Percentiles rank a stretch among this genome's conserved stretches.
These are phyloP conservation scores for Boletus bicolor DNA, from an alignment of 768 basidiomycete genomes.

Conservation along the genomic window DNA sequence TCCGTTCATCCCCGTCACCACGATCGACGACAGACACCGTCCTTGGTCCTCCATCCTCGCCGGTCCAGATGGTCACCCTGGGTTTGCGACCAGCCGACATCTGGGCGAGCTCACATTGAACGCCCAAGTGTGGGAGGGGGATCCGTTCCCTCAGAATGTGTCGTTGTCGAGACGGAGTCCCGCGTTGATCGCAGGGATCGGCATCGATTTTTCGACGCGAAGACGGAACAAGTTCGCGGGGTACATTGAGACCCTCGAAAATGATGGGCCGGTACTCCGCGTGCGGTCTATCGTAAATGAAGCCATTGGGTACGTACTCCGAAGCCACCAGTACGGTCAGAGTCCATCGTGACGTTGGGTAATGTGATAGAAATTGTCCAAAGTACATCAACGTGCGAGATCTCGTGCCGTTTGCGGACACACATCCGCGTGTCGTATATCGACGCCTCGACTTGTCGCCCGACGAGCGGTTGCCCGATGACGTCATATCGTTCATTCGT, in stretches of 20 bases:
- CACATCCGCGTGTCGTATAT: conserved; percentile 38
- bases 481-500: conserved; percentile 47
- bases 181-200: conserved; percentile 55
- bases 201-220: conserved; percentile 56
- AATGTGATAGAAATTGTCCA: conserved; percentile 54
- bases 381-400: conserved; percentile 65
- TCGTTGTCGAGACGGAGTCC: neutral
- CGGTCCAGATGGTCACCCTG: conserved; percentile 41
- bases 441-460: conserved; percentile 32
- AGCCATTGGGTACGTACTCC: conserved; percentile 52
- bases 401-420: conserved; percentile 41
- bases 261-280: conserved; percentile 33
- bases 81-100: conserved; percentile 40
- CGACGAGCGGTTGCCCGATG: conserved; percentile 46
- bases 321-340: neutral
- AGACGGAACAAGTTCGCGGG: conserved; percentile 66
- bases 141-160: conserved; percentile 47
- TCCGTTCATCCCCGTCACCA: conserved; percentile 56
- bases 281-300: conserved; percentile 44
- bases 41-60: conserved; percentile 62
- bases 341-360: neutral
- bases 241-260: conserved; percentile 35
- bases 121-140: conserved; percentile 50
- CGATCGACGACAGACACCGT: conserved; percentile 45
- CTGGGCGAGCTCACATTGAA: conserved; percentile 37